Base-by-base conservation (phyloP, 495 filamentous ascomycete genomes). In the Penicillium egyptiacum region DNA sequence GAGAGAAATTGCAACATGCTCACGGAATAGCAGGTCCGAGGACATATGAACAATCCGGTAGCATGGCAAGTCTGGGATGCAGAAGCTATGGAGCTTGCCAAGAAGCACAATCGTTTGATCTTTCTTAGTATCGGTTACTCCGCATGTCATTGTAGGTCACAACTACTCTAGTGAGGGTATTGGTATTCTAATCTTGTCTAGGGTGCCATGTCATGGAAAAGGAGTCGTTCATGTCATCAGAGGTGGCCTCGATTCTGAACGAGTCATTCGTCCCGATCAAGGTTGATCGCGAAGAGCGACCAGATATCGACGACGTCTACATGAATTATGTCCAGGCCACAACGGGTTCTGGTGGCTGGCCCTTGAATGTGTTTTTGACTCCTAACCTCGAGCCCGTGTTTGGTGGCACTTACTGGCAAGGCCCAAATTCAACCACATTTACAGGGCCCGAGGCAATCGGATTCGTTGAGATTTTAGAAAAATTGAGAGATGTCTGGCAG, bases 261-360 rank as follows among this genome's bases (percentile, higher is more conserved):
- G 77, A 85, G 53, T 81, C 86, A 45, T 98, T 98, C 71, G 86
- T 98, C 22, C 94, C 94, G 8, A 87, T 98, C 71, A 88, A 96
- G 61, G 82, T 98, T 61, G 94, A 98, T 69, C 85, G 92, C 28
- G 94, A 98, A 70, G 93, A 97, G 70, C 87, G 93, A 33, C 94
- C 95, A 2, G 92, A 98, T 69, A 84, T 98, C 62, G 94, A 98
- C 68, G 87, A 91, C 50, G 92, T 98, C 55, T 98, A 98, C 69
- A 96, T 97, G 89, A 96, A 96, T 74, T 98, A 95, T 75, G 90
- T 95, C 30, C 90, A 96, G 75, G 93, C 92, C 5, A 92, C 93
- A 16, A 96, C 87, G 35, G 91, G 91, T 19, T 91, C 87, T 2
- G 95, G 92, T 3, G 94, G 94, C 25, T 98, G 95, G 95, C 94